phyloP scores from a whole-genome alignment of 78 protist genomes.

The Dictyostelium purpureum region DNA sequence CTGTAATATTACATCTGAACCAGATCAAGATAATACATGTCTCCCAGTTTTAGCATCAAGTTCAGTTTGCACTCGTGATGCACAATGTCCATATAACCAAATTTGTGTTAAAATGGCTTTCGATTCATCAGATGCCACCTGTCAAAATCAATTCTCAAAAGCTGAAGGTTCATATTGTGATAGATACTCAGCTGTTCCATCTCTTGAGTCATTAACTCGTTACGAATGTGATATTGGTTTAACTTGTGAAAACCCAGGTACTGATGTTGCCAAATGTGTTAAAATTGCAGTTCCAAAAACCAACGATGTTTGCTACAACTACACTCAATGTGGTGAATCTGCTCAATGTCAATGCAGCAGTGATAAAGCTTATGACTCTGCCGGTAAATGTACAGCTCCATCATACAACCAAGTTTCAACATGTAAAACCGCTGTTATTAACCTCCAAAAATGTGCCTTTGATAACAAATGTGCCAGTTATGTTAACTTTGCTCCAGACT shows the following conservation, averaged over 20 bases:
- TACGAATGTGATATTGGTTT: background rate
- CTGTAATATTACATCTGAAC: background rate
- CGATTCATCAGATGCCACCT: background rate
- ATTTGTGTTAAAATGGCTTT: background rate
- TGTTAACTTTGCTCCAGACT: background rate
- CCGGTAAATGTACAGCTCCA: background rate
- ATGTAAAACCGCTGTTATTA: background rate
- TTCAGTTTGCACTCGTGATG: background rate
- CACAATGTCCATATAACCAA: background rate
- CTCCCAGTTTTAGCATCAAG: background rate
- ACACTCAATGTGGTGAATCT: too few relatives aligned
- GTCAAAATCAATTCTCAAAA: background rate
- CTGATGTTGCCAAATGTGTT: background rate
- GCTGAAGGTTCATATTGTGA: background rate
- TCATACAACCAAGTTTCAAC: background rate
- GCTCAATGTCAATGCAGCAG: too few relatives aligned
- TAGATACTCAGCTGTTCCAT: too few relatives aligned
- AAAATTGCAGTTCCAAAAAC: too few relatives aligned
- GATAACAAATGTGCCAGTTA: background rate
- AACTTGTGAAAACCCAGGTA: background rate
- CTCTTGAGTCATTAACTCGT: background rate
- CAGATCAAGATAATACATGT: conserved; percentile 9
- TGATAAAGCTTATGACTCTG: too few relatives aligned
- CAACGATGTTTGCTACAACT: too few relatives aligned
- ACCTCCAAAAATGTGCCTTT: background rate